Conservation (phyloP, 345 rosid genomes). For the Brassica cretica region DNA sequence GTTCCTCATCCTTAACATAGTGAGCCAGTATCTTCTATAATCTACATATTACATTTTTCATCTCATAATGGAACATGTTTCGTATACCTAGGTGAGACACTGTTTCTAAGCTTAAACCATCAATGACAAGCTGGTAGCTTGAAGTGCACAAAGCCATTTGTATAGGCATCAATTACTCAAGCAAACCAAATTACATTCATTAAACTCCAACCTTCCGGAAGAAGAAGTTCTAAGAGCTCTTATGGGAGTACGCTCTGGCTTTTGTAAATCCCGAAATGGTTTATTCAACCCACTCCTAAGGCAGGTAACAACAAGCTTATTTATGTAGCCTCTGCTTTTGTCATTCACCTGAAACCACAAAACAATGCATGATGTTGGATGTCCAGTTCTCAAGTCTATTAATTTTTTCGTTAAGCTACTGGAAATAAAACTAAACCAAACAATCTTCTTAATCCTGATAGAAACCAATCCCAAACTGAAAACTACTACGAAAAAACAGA, state of each 20-base stretch:
- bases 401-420: background rate
- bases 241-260: constrained; percentile 94
- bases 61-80: constrained; percentile 1
- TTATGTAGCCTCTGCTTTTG: constrained; percentile 87
- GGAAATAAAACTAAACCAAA: constrained; percentile 15
- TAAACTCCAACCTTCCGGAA: constrained; percentile 83
- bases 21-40: constrained; percentile 21
- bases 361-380: constrained; percentile 11
- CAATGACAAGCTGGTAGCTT: constrained; percentile 13
- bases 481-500: constrained; percentile 7
- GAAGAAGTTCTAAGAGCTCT: constrained; percentile 96
- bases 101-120: constrained; percentile 19
- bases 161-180: constrained; percentile 17
- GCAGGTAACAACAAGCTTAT: constrained; percentile 87
- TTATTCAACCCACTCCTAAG: constrained; percentile 92
- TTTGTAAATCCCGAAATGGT: constrained; percentile 86
- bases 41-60: constrained; percentile 8
- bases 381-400: constrained; percentile 9
- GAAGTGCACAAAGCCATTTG: constrained; percentile 8
- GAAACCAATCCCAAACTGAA: background rate
- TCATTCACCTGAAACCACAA: constrained; percentile 71
- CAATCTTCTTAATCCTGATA: constrained; percentile 14
- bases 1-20: constrained; percentile 11
- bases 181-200: background rate
- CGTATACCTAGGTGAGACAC: background rate